Percentiles rank a stretch among this genome's conserved stretches.
These are phyloP conservation scores for Alloteropsis semialata DNA, from an alignment of 176 grass and related monocot species.

Conservation along the genomic window DNA sequence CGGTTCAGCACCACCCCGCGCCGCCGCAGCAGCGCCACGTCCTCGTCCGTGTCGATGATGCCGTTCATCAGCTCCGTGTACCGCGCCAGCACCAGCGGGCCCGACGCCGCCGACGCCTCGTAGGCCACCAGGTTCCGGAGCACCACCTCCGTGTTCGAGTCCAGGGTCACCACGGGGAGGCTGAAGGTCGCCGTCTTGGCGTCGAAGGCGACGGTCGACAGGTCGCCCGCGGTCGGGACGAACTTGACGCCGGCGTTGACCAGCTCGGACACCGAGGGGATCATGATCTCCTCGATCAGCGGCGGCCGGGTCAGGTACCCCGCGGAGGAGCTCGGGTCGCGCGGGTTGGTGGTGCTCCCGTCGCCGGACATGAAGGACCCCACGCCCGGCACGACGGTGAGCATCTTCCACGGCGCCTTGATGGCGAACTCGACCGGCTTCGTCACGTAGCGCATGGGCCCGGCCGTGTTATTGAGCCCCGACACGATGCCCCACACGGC, in stretches of 20 bases:
- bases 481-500: constrained; percentile 46
- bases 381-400: constrained; percentile 54
- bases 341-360: background rate
- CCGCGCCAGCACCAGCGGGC: constrained; percentile 62
- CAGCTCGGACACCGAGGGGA: constrained; percentile 73
- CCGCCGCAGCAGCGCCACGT: constrained; percentile 63
- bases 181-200: constrained; percentile 50
- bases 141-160: constrained; percentile 66
- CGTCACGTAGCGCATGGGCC: constrained; percentile 48
- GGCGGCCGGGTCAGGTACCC: constrained; percentile 44
- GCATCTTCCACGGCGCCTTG: constrained; percentile 84
- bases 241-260: constrained; percentile 52
- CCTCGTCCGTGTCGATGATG: constrained; percentile 73
- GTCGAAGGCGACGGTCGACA: constrained; percentile 61
- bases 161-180: constrained; percentile 59
- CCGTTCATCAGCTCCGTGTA: constrained; percentile 97
- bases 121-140: constrained; percentile 85
- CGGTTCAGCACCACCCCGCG: constrained; percentile 65
- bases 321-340: constrained; percentile 14
- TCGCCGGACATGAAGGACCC: constrained; percentile 43
- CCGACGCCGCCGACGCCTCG: constrained; percentile 55
- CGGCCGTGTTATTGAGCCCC: constrained; percentile 25
- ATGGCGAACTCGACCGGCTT: constrained; percentile 53
- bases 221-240: constrained; percentile 50
- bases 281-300: constrained; percentile 88